Evolutionary conservation across 2,329 filamentous ascomycete genomes (phyloP), one percentile per base, ranked within the genome.

Genomic region (Cladorrhinum sp.): DNA sequence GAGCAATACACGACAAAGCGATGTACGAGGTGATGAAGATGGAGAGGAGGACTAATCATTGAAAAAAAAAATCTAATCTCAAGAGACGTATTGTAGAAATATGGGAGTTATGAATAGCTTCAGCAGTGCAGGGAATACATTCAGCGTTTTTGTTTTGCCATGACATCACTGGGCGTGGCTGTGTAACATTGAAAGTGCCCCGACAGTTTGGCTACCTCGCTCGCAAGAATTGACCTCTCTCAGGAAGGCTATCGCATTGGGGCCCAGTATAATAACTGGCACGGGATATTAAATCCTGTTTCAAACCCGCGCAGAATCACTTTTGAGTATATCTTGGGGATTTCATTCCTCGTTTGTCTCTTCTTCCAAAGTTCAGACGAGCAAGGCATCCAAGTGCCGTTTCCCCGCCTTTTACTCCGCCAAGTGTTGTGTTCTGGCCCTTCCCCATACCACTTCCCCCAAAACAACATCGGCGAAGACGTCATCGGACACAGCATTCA

Each of bases 1-100:
- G 2, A 67, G 75, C 33, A 16, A 16, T 9, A 9, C 9, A 16
- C 33, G 33, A 57, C 69, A 71, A 54, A 77, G 73, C 59, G 73
- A 73, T 39, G 72, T 71, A 1, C 73, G 74, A 48, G 69, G 54
- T 1, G 68, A 63, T 2, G 68, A 66, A 6, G 69, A 68, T n/a
- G 71, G 66, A 5, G 67, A 70, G 62, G 66, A 71, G 66, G 57
- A 75, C n/a, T 42, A 64, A 64, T 48, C 62, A 66, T 20, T 46
- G 36, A 46, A 2, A 46, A 46, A 20, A 46, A 8, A 10, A n/a
- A n/a, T n/a, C n/a, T n/a, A n/a, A 21, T 46, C 12, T 10, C 42
- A 7, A 18, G 36, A 46, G 42, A 46, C 42, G 14, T 36, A 36
- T 36, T 28, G 26, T 9, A 28, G 4, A 28, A 4, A 4, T 28